Base-by-base conservation (phyloP, 805 yeast genomes). In the Brettanomyces naardenensis region DNA sequence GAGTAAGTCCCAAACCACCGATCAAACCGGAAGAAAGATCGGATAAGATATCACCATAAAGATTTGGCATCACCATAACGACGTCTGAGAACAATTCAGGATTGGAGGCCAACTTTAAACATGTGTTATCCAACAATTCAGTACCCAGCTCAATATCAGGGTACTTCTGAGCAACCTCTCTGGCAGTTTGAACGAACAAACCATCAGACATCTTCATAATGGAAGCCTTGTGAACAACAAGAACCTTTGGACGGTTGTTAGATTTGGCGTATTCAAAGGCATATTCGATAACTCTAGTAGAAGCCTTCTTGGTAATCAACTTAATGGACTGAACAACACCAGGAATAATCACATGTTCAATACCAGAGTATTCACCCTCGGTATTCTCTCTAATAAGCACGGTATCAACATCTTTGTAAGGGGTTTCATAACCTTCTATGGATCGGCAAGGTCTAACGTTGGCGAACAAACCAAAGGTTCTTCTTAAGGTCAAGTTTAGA, bases 331-430 rank as follows among this genome's bases (percentile, higher is more conserved):
- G 97, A 38, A 92, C 97, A 40, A 92, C 97, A 60, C 98, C 98
- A 48, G 97, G 97, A 41, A 88, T 94, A 48, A 92, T 88, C 47
- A 87, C 83, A 73, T 92, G 98, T 74, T 92, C 98, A 54, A 92
- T 89, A 69, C 98, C 98, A 23, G 97, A 89, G 73, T 90, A 90
- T 70, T 90, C 98, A 73, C 98, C 98, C 68, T 92, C 97, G 49
- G 98, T 90, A 79, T 92, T 92, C 72, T 92, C 98, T 77, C 98
- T 88, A 64, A 92, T 89, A 56, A 92, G 73, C 27, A 90, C 96
- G 47, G 95, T 82, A 68, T 92, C 94, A 47, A 92, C 97, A 62
- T 84, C 74, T 44, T 74, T 70, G 67, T 83, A 84, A 35, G 90
- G 95, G 44, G 97, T 92, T 65, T 88, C 75, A 78, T 76, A 89